These are phyloP conservation scores for Citrullus colocynthis DNA, from an alignment of 306 rosid genomes.

Conservation along the genomic window DNA sequence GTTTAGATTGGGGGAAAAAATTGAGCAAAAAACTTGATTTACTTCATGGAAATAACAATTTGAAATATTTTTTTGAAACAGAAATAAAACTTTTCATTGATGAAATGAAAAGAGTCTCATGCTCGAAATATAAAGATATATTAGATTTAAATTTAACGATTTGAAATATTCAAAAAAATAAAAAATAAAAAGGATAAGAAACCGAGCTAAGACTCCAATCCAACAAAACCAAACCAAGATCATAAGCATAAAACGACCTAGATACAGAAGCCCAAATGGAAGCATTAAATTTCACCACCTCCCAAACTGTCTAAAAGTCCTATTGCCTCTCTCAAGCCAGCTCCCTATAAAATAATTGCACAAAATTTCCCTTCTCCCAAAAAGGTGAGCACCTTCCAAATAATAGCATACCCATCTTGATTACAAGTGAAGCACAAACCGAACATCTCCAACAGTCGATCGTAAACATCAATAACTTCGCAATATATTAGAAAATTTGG, in stretches of 20 bases:
- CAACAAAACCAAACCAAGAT: neutral
- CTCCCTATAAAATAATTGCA: neutral
- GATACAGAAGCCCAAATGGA: neutral
- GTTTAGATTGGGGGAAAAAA: neutral
- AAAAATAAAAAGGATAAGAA: too few relatives aligned
- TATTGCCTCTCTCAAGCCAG: neutral
- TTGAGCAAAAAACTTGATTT: neutral
- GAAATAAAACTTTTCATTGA: too few relatives aligned
- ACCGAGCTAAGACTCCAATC: neutral
- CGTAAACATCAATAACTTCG: too few relatives aligned
- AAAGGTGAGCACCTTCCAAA: neutral
- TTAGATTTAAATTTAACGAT: too few relatives aligned
- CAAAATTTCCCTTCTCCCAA: neutral
- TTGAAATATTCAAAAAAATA: too few relatives aligned
- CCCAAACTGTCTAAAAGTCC: neutral
- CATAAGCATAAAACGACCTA: neutral
- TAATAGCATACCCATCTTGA: neutral
- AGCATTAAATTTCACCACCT: neutral
- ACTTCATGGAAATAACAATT: neutral
- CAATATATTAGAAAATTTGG: conserved; percentile 12
- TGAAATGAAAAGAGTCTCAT: too few relatives aligned
- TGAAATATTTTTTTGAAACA: too few relatives aligned
- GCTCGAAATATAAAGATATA: too few relatives aligned
- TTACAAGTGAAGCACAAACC: neutral
- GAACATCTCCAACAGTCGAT: neutral